phyloP scores from a whole-genome alignment of 2,329 filamentous ascomycete species.

The Colletotrichum horii region DNA sequence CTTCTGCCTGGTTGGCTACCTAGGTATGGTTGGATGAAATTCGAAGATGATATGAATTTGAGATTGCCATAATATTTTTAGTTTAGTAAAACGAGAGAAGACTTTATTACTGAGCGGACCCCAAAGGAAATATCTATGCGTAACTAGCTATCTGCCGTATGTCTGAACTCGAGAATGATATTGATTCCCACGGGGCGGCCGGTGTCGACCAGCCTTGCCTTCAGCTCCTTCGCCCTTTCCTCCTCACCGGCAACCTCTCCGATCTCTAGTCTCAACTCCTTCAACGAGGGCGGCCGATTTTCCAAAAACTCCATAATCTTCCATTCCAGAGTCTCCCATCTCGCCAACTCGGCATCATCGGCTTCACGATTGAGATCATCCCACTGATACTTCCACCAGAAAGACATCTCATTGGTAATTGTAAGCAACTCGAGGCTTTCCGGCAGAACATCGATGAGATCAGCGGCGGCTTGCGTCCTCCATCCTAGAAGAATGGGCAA shows the following conservation, averaged over 20 bases:
- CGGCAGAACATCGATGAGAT: not conserved
- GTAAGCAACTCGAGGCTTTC: not conserved
- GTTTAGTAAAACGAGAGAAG: too few species aligned
- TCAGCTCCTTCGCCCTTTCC: not conserved
- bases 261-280: not conserved
- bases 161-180: rapidly evolving
- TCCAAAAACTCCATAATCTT: not conserved
- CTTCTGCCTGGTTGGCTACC: too few species aligned
- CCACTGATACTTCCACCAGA: not conserved
- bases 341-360: not conserved
- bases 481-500: not conserved
- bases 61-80: too few species aligned
- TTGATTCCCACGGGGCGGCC: not conserved
- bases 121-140: too few species aligned
- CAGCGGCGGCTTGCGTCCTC: not conserved
- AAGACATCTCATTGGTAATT: not conserved
- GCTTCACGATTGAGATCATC: not conserved
- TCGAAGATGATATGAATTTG: too few species aligned
- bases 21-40: too few species aligned
- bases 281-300: not conserved
- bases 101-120: too few species aligned
- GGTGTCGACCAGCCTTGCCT: not conserved
- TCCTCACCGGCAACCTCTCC: not conserved
- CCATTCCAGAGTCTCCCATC: not conserved
- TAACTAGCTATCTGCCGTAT: too few species aligned